phyloP scores from a whole-genome alignment of 2,329 filamentous ascomycete species.

The Aspergillus awamori region DNA sequence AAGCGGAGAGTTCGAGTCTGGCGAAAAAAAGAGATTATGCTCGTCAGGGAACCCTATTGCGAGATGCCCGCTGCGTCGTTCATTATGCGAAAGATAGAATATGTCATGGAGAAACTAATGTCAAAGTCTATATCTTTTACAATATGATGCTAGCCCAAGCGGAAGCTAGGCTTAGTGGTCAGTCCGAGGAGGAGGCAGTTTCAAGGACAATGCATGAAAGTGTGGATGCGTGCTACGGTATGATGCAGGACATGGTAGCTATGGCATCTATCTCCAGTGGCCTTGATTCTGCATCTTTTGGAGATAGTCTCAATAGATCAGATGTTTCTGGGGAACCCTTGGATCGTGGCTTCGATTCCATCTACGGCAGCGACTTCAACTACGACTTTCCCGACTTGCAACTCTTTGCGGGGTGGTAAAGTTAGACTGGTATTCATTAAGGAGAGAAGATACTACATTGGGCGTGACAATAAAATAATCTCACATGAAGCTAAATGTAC shows the following conservation, averaged over 20 bases:
- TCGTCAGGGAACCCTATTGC: slow-evolving; percentile 16
- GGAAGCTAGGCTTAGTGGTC: slow-evolving; percentile 19
- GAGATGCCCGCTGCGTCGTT: slow-evolving; percentile 25
- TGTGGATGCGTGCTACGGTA: slow-evolving; percentile 6
- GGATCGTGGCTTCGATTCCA: background rate
- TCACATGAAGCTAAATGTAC: background rate
- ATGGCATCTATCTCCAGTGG: no score
- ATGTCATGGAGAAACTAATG: slow-evolving; percentile 34
- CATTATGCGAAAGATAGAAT: slow-evolving; percentile 30
- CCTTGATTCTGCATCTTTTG: background rate
- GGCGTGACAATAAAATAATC: no score
- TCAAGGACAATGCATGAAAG: slow-evolving; percentile 6
- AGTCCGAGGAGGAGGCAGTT: slow-evolving; percentile 7
- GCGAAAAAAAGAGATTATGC: slow-evolving; percentile 15
- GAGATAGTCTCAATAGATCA: background rate
- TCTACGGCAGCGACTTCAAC: background rate
- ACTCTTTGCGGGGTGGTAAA: slow-evolving; percentile 1
- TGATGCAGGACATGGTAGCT: slow-evolving; percentile 1
- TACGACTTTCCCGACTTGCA: slow-evolving; percentile 1
- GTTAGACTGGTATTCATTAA: no score
- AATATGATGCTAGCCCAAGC: slow-evolving; percentile 30
- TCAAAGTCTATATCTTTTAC: slow-evolving; percentile 34
- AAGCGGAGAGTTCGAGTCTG: slow-evolving; percentile 17
- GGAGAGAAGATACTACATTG: no score
- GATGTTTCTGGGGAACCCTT: background rate